Percentiles rank a stretch among this genome's conserved stretches.
These are phyloP conservation scores for Physcomitrium patens DNA, from an alignment of 225 moss, liverwort and hornwort genomes.

Conservation along the genomic window DNA sequence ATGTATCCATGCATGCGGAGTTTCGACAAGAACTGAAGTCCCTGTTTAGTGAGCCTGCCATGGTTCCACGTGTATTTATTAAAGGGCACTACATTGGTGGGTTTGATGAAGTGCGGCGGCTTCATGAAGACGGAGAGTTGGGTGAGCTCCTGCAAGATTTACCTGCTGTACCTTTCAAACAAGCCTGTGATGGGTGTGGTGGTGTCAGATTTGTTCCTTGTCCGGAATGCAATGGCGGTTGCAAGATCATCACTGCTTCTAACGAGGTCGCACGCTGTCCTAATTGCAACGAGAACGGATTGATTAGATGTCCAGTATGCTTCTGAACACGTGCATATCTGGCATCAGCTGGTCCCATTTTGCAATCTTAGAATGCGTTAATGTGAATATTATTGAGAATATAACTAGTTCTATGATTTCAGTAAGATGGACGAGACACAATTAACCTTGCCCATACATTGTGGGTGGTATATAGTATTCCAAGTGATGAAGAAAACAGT, in stretches of 20 bases:
- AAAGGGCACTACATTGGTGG: constrained; percentile 69
- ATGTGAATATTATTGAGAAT: too few species aligned
- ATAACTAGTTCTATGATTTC: too few species aligned
- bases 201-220: constrained; percentile 74
- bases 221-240: constrained; percentile 66
- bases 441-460: too few species aligned
- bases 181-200: constrained; percentile 71
- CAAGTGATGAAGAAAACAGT: too few species aligned
- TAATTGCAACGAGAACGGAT: constrained; percentile 73
- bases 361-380: too few species aligned
- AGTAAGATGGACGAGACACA: too few species aligned
- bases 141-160: constrained; percentile 47
- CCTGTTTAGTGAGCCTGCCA: constrained; percentile 49
- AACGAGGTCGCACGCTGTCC: constrained; percentile 55
- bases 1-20: constrained; percentile 73
- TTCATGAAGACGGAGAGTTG: constrained; percentile 68
- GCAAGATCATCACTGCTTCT: constrained; percentile 62
- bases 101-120: constrained; percentile 56
- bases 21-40: constrained; percentile 65
- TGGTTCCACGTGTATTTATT: constrained; percentile 68
- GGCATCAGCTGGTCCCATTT: too few species aligned
- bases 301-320: constrained; percentile 71
- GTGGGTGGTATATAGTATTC: too few species aligned
- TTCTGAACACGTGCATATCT: constrained; percentile 28
- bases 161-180: constrained; percentile 39